A percentile compares a stretch with the other conserved stretches of the same genome.
Conservation (phyloP, 2,329 filamentous ascomycete genomes). For the Cordyceps cateniannulata region DNA sequence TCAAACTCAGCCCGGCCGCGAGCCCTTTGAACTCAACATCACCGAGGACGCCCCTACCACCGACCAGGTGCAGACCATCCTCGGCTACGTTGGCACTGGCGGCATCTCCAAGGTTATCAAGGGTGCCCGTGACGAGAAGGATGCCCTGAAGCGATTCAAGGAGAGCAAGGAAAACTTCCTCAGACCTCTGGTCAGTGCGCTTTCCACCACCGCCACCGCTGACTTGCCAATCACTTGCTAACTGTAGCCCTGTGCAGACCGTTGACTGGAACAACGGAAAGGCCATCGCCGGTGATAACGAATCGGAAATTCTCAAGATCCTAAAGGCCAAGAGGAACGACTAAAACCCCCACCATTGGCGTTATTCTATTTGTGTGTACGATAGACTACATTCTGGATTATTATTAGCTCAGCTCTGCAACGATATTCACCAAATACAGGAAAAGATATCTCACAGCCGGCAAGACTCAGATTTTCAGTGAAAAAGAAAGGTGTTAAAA, state of each 20-base stretch:
- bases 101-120: slow-evolving; percentile 59
- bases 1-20: slow-evolving; percentile 48
- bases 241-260: slow-evolving; percentile 32
- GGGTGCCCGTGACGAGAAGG: slow-evolving; percentile 65
- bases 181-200: slow-evolving; percentile 63
- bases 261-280: slow-evolving; percentile 94
- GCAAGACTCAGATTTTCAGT: background rate
- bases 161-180: slow-evolving; percentile 62
- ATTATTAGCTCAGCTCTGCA: slow-evolving; percentile 4
- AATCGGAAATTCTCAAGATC: slow-evolving; percentile 85
- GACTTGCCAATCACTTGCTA: background rate
- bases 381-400: slow-evolving; percentile 8
- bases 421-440: background rate
- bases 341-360: background rate
- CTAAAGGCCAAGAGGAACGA: slow-evolving; percentile 49
- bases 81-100: slow-evolving; percentile 68
- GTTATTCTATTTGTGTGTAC: slow-evolving; percentile 14
- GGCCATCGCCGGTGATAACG: slow-evolving; percentile 68
- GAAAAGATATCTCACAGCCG: background rate
- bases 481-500: background rate
- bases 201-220: background rate
- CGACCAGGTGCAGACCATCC: slow-evolving; percentile 76
- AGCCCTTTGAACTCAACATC: slow-evolving; percentile 81
- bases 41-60: slow-evolving; percentile 73
- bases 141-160: slow-evolving; percentile 75